A percentile compares a stretch with the other conserved stretches of the same genome.
Evolutionary conservation across 2,329 filamentous ascomycete species (phyloP).

Genomic region (Diaporthe helianthi): DNA sequence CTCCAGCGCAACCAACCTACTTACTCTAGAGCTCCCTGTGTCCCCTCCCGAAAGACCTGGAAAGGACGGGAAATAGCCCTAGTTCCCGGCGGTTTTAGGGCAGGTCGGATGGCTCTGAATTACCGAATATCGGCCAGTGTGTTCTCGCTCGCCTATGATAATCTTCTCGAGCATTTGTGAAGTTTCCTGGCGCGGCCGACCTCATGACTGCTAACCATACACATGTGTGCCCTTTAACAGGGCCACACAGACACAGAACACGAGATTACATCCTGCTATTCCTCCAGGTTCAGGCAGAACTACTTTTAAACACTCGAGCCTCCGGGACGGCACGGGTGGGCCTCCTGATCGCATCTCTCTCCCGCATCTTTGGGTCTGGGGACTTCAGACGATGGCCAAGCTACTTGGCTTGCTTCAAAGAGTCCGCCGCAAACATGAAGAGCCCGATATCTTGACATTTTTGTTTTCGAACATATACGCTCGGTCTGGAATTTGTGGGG

Average conservation of each 20-base stretch:
- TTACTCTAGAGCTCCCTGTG: too few species aligned
- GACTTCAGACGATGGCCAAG: not conserved
- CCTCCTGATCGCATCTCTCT: not conserved
- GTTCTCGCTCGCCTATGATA: not conserved
- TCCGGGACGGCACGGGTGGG: not conserved
- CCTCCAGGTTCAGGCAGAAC: not conserved
- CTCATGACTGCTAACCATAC: too few species aligned
- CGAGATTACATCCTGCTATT: accelerated
- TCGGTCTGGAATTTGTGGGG: not conserved
- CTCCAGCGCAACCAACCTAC: not conserved
- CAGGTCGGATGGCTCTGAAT: not conserved
- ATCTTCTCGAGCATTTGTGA: not conserved
- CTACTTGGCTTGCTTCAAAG: not conserved
- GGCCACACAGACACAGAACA: accelerated
- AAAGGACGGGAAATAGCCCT: conserved; percentile 14
- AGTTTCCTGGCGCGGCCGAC: not conserved
- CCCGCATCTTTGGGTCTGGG: not conserved
- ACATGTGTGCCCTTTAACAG: not conserved
- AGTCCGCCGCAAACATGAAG: accelerated
- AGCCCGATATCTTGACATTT: not conserved
- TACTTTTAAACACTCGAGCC: conserved; percentile 5
- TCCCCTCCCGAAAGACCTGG: not conserved
- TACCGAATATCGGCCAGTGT: not conserved
- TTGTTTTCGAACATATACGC: not conserved
- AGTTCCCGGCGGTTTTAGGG: not conserved